Evolutionary conservation across 179 eudicot genomes (phyloP).

Genomic region (Silene noctiflora): DNA sequence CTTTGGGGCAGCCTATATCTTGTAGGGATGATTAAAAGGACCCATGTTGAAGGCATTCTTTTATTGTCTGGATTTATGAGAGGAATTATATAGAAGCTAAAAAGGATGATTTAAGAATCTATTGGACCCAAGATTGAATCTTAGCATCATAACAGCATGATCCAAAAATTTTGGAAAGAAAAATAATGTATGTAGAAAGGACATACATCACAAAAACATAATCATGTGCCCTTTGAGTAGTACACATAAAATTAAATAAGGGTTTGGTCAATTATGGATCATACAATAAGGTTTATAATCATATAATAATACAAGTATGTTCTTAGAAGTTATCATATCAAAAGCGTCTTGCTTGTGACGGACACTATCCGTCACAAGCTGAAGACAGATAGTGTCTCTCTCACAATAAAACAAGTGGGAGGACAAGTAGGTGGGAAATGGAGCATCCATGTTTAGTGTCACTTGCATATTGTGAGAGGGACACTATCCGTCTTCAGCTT

Average conservation of each 20-base stretch:
- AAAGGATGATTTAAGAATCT: neutral
- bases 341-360: too few species aligned
- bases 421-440: too few species aligned
- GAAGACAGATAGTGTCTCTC: too few species aligned
- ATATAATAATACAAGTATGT: neutral
- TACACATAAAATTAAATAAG: neutral
- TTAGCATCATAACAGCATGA: neutral
- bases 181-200: neutral
- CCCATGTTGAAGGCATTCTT: constrained; percentile 5
- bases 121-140: constrained; percentile 3
- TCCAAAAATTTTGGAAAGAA: neutral
- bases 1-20: neutral
- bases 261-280: neutral
- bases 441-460: too few species aligned
- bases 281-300: neutral
- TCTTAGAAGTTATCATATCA: neutral
- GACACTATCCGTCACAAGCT: too few species aligned
- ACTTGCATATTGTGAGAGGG: too few species aligned
- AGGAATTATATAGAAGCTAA: neutral
- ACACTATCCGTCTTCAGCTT: too few species aligned
- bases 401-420: too few species aligned
- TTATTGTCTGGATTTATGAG: neutral
- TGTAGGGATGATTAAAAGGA: neutral
- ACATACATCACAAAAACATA: neutral
- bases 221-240: neutral